Percentiles rank a stretch among this genome's conserved stretches.
These are phyloP conservation scores for Rubia yunnanensis DNA, from an alignment of 257 asterid species.

Conservation along the genomic window DNA sequence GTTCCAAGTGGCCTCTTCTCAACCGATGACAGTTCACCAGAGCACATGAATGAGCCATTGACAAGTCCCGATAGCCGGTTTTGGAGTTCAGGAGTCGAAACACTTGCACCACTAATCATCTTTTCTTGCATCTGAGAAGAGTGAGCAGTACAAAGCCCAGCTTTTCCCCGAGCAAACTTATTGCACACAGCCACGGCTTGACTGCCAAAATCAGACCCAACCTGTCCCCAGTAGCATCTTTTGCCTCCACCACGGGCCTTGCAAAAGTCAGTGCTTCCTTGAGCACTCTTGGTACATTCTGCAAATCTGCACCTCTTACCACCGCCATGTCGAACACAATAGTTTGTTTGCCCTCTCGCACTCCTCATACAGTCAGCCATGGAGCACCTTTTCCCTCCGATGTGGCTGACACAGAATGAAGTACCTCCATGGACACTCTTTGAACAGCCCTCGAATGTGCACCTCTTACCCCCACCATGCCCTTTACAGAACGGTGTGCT, in stretches of 20 bases:
- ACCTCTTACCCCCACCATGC: constrained; percentile 65
- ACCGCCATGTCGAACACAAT: constrained; percentile 68
- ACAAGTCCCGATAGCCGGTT: constrained; percentile 15
- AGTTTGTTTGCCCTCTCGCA: constrained; percentile 51
- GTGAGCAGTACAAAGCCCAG: constrained; percentile 49
- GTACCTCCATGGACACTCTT: constrained; percentile 64
- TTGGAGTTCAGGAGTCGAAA: constrained; percentile 13
- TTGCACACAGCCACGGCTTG: constrained; percentile 28
- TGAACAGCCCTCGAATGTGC: constrained; percentile 43
- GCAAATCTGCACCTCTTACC: constrained; percentile 53
- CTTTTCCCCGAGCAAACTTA: constrained; percentile 53
- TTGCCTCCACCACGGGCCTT: constrained; percentile 62
- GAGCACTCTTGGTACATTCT: constrained; percentile 56
- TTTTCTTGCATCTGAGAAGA: constrained; percentile 30
- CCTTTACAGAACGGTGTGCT: constrained; percentile 53
- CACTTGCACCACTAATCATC: constrained; percentile 6
- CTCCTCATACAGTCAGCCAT: constrained; percentile 41
- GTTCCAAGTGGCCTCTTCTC: constrained; percentile 10
- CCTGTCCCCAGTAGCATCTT: constrained; percentile 47
- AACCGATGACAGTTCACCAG: constrained; percentile 5
- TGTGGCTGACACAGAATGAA: constrained; percentile 50
- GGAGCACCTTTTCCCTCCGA: constrained; percentile 56
- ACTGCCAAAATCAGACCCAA: constrained; percentile 23
- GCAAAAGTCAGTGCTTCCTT: constrained; percentile 57
- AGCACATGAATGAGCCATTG: not conserved